Base-by-base conservation (phyloP, 257 asterid genomes). In the Gardenia jasminoides region DNA sequence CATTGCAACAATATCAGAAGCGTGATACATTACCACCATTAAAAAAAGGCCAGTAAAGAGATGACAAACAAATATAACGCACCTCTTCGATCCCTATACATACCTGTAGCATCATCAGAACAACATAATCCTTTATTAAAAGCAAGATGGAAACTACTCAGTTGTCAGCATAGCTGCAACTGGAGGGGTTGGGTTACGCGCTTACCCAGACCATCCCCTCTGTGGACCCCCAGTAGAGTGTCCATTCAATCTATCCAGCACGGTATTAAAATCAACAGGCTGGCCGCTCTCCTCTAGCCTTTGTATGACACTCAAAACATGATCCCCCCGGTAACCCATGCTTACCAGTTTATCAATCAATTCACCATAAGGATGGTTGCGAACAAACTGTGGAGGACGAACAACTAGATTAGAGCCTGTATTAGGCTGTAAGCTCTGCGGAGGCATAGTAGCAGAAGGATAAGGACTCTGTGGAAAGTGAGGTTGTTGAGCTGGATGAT, bases 211-310 rank as follows among this genome's bases (percentile, higher is more conserved):
- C 98, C 98, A 90, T 78, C 88, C 92, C 89, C 98, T 89, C 89
- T 90, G 98, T 79, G 97, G 83, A 50, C 93, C 94, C 28, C 92
- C 98, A 44, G 93, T 85, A 66, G 94, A 54, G 80, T 89, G 94
- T 19, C 95, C 94, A 78, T 93, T 95, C 90, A 95, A 82, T 82
- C 91, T 82, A 74, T 95, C 97, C 0, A 92, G 89, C 85, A 95
- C 92, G 0, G 92, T 70, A 67, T 95, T 92, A 77, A 92, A 95
- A 82, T 95, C 99, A 26, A 93, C 86, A 56, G 94, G 80, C 83
- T 92, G 97, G 33, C 99, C 97, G n/a, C 85, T 91, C 87, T 92
- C 98, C 80, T 95, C 98, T 70, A 96, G 84, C 94, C 96, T 92
- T 80, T 88, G 96, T 71, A 96, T 96, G 72, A 85, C 85, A 19